Evolutionary conservation across 1,284 basidiomycete genomes (phyloP), one percentile per base, ranked within the genome.

Genomic region (Rhodotorula sp.): DNA sequence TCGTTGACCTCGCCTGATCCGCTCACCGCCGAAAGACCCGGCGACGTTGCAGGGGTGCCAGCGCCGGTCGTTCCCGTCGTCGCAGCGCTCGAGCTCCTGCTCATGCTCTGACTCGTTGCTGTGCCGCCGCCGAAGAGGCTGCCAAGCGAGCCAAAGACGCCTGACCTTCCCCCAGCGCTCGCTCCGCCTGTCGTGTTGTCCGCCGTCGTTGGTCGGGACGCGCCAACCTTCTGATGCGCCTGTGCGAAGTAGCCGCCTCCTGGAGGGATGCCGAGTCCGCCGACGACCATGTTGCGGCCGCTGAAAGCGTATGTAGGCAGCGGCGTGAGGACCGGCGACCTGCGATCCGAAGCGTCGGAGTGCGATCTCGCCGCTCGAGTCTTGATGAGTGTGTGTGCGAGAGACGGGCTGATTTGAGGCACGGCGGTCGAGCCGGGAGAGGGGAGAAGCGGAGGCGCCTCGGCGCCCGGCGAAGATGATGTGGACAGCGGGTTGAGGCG

Each of bases 271-370:
- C 61, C 61, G 30, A 56, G n/a, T 36, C 67, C 62, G 9, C 66
- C 67, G 11, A 63, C 51, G 36, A 62, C 57, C 47, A 58, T 63
- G 17, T 24, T 39, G 17, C 66, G 36, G 13, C 46, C 60, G 27
- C 66, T 56, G n/a, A 27, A 47, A 29, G 27, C 15, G 17, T 39
- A 44, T 44, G 11, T 9, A 22, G 47, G 4, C 22, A 22, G 47
- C 49, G 57, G 15, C 29, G 57, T 32, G 15, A 32, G 57, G 19
- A n/a, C 27, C 9, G 64, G 64, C 8, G 64, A 66, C 13, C 64
- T 61, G 2, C 68, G 68, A 46, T 70, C 68, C 8, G 55, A 59
- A 0, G 68, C 68, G 20, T 70, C 68, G 24, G 61, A 64, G 19
- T 70, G 62, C 7, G 68, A 70, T 2, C 68, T 46, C 1, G 64